Evolutionary conservation across 1,284 basidiomycete genomes (phyloP), one percentile per base, ranked within the genome.

Genomic region (Rhodotorula mucilaginosa): DNA sequence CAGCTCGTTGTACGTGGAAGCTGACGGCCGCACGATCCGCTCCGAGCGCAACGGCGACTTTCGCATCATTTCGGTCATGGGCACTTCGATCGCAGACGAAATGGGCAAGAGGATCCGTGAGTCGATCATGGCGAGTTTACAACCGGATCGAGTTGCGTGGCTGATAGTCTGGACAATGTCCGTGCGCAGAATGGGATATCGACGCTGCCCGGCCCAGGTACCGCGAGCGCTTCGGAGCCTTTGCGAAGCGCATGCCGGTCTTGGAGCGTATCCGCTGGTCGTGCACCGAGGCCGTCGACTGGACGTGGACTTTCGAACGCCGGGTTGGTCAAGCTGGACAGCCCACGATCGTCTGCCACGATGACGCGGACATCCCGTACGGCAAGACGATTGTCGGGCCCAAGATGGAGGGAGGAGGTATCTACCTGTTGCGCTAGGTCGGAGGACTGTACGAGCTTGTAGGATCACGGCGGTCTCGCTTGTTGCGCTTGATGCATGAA

Each of bases 11-110:
- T 59, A 26, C 6, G 58, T 34, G 15, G 8, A 10, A 0, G n/a
- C 58, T 0, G 64, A 65, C 58, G 64, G 64, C 4, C 58, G 56
- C 48, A 65, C 64, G 23, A 65, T 65, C 34, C 64, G 64, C 56
- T 58, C 56, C 21, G 29, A 44, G 16, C 47, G 34, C 5, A 26
- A 52, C 58, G 58, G 64, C 48, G 49, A 59, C 34, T 60, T 59
- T 39, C 31, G 39, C 23, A 34, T 65, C 58, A 39, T 52, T 34
- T 64, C 49, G 16, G 26, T 21, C 34, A 13, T 31, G 13, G 64
- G 57, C 6, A 52, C 19, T 16, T 44, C 34, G 31, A 39, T 59
- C 39, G 23, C 52, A 48, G 29, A 54, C 13, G 58, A 65, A 49
- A 60, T 65, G 5, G 15, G 18, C 15, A 29, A 58, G n/a, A 31